Conservation (phyloP, 352 stramenopile species). For the Phytopythium cucurbitacearum region DNA sequence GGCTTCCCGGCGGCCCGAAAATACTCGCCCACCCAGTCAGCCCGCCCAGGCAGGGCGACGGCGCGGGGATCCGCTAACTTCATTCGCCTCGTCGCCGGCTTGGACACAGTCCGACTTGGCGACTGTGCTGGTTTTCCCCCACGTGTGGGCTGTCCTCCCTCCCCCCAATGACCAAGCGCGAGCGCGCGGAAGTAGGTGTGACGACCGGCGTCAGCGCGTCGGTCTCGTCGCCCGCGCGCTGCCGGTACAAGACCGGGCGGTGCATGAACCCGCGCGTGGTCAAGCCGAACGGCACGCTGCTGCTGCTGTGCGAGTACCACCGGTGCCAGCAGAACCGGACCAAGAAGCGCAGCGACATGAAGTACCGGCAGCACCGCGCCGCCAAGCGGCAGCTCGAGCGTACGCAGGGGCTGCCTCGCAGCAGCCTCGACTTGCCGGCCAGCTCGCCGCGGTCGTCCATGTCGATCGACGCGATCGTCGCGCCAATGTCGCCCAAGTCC, state of each 20-base stretch:
- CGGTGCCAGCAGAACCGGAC: conserved; percentile 82
- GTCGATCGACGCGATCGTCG: not conserved
- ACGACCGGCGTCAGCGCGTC: too few species aligned
- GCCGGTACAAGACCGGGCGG: conserved; percentile 79
- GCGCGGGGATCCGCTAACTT: too few species aligned
- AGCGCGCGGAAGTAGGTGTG: too few species aligned
- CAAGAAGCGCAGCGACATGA: conserved; percentile 83
- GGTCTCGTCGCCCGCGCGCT: conserved; percentile 14
- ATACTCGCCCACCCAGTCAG: too few species aligned
- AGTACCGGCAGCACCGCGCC: conserved; percentile 64
- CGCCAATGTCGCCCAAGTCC: not conserved
- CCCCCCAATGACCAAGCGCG: not conserved
- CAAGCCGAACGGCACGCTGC: conserved; percentile 68
- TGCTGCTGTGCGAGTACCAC: conserved; percentile 81
- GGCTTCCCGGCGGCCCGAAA: too few species aligned
- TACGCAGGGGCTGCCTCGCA: conserved; percentile 7
- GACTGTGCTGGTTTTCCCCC: too few species aligned
- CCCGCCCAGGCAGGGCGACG: too few species aligned
- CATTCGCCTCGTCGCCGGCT: too few species aligned
- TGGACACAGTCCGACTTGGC: too few species aligned
- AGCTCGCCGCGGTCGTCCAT: not conserved
- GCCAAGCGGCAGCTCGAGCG: conserved; percentile 46
- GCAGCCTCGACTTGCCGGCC: not conserved
- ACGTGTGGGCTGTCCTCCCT: too few species aligned
- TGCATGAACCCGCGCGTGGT: conserved; percentile 65